A percentile compares a stretch with the other conserved stretches of the same genome.
phyloP scores from a whole-genome alignment of 306 rosid species.

The Corylus heterophylla region DNA sequence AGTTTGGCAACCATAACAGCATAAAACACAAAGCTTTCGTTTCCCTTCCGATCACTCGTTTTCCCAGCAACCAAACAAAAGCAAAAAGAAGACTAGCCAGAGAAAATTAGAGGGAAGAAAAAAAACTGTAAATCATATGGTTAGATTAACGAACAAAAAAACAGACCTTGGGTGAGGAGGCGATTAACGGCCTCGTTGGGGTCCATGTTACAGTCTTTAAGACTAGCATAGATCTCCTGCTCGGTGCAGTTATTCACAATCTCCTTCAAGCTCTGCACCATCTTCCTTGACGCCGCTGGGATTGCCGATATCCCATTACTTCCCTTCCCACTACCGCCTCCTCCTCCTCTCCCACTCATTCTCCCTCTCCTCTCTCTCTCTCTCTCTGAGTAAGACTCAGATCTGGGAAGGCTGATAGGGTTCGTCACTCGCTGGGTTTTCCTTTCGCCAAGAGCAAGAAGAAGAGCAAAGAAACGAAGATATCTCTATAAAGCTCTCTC shows the following conservation, averaged over 20 bases:
- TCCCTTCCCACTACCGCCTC: constrained; percentile 47
- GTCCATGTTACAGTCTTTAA: constrained; percentile 99
- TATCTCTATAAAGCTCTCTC: constrained; percentile 1
- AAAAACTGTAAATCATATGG: background rate
- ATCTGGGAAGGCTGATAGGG: constrained; percentile 39
- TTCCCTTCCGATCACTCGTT: constrained; percentile 10
- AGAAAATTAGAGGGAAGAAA: background rate
- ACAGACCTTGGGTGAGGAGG: constrained; percentile 89
- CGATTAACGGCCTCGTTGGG: constrained; percentile 98
- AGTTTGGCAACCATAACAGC: background rate
- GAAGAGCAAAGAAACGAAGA: constrained; percentile 12
- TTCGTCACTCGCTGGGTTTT: constrained; percentile 40
- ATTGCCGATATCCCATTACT: constrained; percentile 66
- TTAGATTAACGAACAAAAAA: background rate
- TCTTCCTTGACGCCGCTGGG: constrained; percentile 81
- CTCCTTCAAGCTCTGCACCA: constrained; percentile 93
- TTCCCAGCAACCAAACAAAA: background rate
- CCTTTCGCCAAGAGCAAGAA: constrained; percentile 57
- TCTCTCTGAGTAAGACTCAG: constrained; percentile 18
- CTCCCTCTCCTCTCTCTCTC: constrained; percentile 29
- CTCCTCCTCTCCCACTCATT: constrained; percentile 74
- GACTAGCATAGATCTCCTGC: constrained; percentile 90
- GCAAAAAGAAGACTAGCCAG: background rate
- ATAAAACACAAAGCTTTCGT: constrained; percentile 4
- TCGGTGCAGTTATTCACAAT: constrained; percentile 81